A percentile compares a stretch with the other conserved stretches of the same genome.
Evolutionary conservation across 495 filamentous ascomycete species (phyloP).

Genomic region (Wilcoxina mikolae): DNA sequence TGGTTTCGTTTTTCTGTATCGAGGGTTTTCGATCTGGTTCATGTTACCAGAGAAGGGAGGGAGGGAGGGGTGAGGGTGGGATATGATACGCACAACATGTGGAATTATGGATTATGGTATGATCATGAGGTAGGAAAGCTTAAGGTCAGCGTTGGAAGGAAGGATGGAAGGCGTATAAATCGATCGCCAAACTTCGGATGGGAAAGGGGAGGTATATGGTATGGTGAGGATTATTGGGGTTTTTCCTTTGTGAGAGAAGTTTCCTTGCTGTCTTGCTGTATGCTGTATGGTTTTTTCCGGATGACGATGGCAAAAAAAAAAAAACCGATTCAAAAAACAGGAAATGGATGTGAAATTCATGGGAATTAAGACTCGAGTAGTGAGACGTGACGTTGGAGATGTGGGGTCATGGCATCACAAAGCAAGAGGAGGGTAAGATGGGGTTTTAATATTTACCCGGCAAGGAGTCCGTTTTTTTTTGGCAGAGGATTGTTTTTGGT

Average conservation of each 20-base stretch:
- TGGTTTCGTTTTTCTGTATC: not conserved
- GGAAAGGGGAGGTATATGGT: too few species aligned
- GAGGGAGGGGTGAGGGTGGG: not conserved
- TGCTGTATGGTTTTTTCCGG: too few species aligned
- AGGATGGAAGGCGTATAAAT: too few species aligned
- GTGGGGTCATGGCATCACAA: not conserved
- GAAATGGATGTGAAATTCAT: not conserved
- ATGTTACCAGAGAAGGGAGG: not conserved
- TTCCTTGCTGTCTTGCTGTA: too few species aligned
- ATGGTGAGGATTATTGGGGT: too few species aligned
- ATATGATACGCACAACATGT: too few species aligned
- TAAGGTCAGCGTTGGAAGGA: too few species aligned
- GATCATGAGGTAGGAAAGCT: too few species aligned
- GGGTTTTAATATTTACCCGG: not conserved
- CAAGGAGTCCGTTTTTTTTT: not conserved
- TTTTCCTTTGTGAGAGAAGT: too few species aligned
- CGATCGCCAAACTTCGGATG: too few species aligned
- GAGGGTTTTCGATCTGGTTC: not conserved
- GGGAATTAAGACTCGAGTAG: not conserved
- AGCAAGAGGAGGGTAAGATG: not conserved
- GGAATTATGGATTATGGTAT: too few species aligned
- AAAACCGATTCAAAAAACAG: not conserved
- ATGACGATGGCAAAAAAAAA: too few species aligned
- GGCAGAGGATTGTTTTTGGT: not conserved
- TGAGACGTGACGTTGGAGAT: not conserved